These are phyloP conservation scores for Apiospora kogelbergensis DNA, from an alignment of 2,329 filamentous ascomycete species.

Conservation along the genomic window DNA sequence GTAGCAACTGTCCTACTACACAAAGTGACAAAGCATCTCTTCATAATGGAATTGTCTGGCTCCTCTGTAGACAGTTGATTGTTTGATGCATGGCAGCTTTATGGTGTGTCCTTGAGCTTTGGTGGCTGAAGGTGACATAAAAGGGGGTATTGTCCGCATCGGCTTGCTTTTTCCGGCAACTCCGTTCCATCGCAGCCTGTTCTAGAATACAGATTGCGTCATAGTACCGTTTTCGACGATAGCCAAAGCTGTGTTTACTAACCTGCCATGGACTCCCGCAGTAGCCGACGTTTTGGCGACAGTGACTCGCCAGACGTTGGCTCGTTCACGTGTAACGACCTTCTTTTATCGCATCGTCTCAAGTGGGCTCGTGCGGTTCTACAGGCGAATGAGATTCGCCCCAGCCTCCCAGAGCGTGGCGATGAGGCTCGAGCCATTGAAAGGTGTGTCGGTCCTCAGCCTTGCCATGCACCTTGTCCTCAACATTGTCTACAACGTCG, in stretches of 20 bases:
- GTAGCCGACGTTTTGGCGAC: too few relatives aligned
- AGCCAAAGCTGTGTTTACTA: not conserved
- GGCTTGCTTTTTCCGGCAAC: not conserved
- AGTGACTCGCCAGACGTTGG: not conserved
- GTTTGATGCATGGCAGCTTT: not conserved
- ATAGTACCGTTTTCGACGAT: not conserved
- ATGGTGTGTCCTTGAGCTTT: not conserved
- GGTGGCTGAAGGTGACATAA: conserved; percentile 6
- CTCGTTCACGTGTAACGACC: not conserved
- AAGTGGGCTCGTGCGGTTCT: too few relatives aligned
- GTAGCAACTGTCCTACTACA: not conserved
- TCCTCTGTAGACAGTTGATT: not conserved
- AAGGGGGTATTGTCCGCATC: not conserved
- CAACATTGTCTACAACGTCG: not conserved
- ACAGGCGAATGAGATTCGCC: too few relatives aligned
- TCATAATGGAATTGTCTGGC: not conserved
- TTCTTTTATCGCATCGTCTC: not conserved
- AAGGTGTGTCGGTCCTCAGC: not conserved
- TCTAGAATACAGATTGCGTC: not conserved
- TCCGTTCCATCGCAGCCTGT: not conserved
- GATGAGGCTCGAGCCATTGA: not conserved
- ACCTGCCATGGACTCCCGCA: not conserved
- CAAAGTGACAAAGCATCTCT: not conserved
- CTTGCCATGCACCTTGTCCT: too few relatives aligned
- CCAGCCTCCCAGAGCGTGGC: not conserved